These are phyloP conservation scores for Russula ochroleuca DNA, from an alignment of 768 basidiomycete species.

Conservation along the genomic window DNA sequence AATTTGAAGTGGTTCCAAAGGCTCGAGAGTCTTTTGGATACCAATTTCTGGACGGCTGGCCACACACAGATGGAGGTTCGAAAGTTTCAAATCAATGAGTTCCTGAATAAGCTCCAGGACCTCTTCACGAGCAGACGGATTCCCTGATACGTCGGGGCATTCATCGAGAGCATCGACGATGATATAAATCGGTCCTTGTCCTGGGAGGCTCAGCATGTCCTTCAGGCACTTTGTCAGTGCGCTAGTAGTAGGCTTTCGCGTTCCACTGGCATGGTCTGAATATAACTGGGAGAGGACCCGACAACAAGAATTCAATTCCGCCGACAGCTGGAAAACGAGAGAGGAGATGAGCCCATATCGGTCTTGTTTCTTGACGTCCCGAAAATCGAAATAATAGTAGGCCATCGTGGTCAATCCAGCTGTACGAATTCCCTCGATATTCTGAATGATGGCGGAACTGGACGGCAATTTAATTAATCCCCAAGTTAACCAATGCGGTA, in stretches of 20 bases:
- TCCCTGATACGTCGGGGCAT: not conserved
- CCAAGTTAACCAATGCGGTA: not conserved
- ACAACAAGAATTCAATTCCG: not conserved
- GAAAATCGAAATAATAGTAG: constrained; percentile 7
- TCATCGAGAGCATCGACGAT: constrained; percentile 10
- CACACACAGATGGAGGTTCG: not conserved
- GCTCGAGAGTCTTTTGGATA: not conserved
- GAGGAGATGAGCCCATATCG: constrained; percentile 1
- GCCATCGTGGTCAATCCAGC: constrained; percentile 5
- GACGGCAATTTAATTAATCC: not conserved
- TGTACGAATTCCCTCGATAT: not conserved
- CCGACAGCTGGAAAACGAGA: constrained; percentile 5
- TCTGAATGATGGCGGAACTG: constrained; percentile 8
- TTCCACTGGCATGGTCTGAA: not conserved
- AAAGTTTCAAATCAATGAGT: not conserved
- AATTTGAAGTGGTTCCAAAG: not conserved
- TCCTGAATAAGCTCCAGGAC: constrained; percentile 1
- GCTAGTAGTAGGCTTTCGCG: not conserved
- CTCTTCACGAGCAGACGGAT: not conserved
- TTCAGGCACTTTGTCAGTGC: not conserved
- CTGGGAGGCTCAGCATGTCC: not conserved
- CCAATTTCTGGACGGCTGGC: constrained; percentile 6
- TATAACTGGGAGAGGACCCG: not conserved
- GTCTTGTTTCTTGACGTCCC: constrained; percentile 1
- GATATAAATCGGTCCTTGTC: not conserved